Percentiles rank a stretch among this genome's conserved stretches.
Evolutionary conservation across 202 grass and related monocot genomes (phyloP).

Genomic region (Setaria viridis): DNA sequence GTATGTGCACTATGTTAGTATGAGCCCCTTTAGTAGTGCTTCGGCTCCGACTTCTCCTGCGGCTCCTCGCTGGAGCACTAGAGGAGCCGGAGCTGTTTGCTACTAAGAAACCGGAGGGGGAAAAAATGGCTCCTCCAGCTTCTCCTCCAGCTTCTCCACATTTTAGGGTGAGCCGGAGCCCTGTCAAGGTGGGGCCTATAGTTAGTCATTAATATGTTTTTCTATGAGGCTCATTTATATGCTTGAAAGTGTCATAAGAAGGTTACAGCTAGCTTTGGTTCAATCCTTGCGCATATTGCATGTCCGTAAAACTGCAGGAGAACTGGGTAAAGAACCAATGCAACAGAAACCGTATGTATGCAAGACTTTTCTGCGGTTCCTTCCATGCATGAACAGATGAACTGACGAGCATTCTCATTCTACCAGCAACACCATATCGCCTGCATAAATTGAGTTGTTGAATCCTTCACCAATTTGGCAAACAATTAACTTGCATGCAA

Average conservation of each 20-base stretch:
- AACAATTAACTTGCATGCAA: background rate
- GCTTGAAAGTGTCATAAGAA: background rate
- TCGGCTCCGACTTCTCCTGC: no score
- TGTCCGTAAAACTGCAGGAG: background rate
- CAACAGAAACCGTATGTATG: background rate
- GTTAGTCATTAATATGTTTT: background rate
- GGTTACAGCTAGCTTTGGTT: background rate
- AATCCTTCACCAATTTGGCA: constrained; percentile 10
- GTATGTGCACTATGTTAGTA: background rate
- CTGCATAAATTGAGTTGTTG: background rate
- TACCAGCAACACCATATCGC: background rate
- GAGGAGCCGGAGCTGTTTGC: no score
- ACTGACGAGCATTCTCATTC: background rate
- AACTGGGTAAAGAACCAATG: background rate
- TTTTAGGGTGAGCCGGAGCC: no score
- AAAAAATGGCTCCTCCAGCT: no score
- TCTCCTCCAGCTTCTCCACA: no score
- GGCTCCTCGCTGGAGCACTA: no score
- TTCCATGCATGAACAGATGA: background rate
- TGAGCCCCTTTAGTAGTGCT: no score
- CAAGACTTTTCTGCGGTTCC: background rate
- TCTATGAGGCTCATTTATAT: background rate
- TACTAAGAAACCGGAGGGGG: no score
- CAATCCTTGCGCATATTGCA: constrained; percentile 10
- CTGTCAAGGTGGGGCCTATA: no score